Evolutionary conservation across 2,329 filamentous ascomycete species (phyloP).

Genomic region (Boeremia exigua): DNA sequence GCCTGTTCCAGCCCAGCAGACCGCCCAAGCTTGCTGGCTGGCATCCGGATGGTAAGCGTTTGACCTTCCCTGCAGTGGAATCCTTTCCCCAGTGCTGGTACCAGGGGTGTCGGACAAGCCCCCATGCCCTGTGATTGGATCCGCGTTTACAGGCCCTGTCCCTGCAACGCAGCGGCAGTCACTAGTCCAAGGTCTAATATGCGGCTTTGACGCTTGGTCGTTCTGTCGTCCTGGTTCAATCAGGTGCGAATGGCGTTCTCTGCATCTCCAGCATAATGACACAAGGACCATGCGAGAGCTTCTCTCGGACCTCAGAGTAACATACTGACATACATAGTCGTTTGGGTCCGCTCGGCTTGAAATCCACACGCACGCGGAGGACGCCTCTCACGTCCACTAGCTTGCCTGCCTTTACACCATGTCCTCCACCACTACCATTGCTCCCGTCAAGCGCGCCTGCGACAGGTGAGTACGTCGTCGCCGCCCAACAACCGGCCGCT

Average conservation of each 20-base stretch:
- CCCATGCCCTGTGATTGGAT: conserved; percentile 35
- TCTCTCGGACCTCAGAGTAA: conserved; percentile 37
- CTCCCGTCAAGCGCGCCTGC: conserved; percentile 51
- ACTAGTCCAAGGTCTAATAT: conserved; percentile 39
- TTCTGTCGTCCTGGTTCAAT: conserved; percentile 41
- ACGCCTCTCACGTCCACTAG: conserved; percentile 30
- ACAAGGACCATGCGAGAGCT: conserved; percentile 38
- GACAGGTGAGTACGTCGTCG: conserved; percentile 44
- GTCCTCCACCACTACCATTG: conserved; percentile 41
- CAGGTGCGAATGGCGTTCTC: conserved; percentile 38
- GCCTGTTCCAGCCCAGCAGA: conserved; percentile 34
- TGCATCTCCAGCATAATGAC: conserved; percentile 41
- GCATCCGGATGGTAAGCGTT: conserved; percentile 35
- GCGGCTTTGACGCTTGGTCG: conserved; percentile 45
- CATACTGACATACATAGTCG: conserved; percentile 39
- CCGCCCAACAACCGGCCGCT: conserved; percentile 6
- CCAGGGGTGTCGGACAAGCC: conserved; percentile 30
- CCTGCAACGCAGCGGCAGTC: conserved; percentile 33
- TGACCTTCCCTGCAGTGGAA: conserved; percentile 37
- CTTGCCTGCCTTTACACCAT: conserved; percentile 25
- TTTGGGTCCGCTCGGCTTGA: conserved; percentile 35
- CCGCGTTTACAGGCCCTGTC: conserved; percentile 24
- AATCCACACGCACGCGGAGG: conserved; percentile 31
- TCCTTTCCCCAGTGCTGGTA: conserved; percentile 31
- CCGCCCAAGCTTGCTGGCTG: conserved; percentile 34